phyloP scores from a whole-genome alignment of 2,329 filamentous ascomycete genomes.

The Fusarium sp. region DNA sequence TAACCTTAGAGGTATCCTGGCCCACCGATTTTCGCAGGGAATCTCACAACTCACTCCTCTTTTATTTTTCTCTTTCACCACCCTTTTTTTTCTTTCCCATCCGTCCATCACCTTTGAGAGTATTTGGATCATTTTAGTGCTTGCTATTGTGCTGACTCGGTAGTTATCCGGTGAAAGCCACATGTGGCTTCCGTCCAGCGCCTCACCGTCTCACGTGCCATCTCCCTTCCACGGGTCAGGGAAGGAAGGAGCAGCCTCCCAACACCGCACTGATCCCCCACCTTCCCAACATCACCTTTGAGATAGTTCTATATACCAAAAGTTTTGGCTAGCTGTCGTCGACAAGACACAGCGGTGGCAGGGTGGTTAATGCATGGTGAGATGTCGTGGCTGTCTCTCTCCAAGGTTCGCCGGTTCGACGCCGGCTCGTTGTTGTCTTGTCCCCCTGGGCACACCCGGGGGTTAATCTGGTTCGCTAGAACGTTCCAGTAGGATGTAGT shows the following conservation, averaged over 20 bases:
- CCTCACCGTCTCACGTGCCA: neutral
- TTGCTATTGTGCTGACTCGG: neutral
- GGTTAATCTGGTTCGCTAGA: conserved; percentile 8
- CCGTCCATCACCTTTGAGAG: neutral
- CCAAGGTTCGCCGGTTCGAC: conserved; percentile 1
- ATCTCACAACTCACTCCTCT: neutral
- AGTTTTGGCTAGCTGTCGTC: neutral
- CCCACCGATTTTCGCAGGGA: neutral
- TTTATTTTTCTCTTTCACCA: neutral
- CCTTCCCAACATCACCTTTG: neutral
- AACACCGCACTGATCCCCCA: neutral
- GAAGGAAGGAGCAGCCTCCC: neutral
- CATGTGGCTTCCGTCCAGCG: neutral
- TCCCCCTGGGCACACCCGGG: neutral
- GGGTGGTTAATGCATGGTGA: conserved; percentile 14
- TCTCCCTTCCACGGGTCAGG: neutral
- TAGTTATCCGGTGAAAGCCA: neutral
- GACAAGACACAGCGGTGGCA: conserved; percentile 5
- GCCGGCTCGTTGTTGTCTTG: neutral
- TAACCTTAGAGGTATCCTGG: rapidly evolving
- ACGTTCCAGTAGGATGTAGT: conserved; percentile 22
- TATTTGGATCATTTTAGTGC: neutral
- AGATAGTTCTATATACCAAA: neutral
- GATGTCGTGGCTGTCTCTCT: rapidly evolving
- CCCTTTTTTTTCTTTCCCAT: no score